Percentiles rank a stretch among this genome's conserved stretches.
Evolutionary conservation across 176 grass and related monocot species (phyloP).

Genomic region (Neostapfia colusana): DNA sequence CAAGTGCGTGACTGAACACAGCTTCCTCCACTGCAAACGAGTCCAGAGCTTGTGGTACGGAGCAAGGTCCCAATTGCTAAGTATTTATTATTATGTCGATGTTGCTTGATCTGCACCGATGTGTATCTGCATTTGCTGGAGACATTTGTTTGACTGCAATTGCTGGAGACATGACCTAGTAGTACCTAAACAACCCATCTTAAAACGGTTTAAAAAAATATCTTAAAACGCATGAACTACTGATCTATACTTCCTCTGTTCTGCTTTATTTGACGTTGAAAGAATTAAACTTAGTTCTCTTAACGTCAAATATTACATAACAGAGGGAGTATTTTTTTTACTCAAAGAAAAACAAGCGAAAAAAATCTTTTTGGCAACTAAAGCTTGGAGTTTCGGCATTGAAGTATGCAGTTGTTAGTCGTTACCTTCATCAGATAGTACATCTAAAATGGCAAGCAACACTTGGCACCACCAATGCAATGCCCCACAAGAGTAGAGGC

Average conservation of each 20-base stretch:
- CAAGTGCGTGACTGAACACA: neutral
- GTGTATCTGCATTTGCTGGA: too few species aligned
- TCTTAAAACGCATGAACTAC: neutral
- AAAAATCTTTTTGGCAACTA: neutral
- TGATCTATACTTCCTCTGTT: too few species aligned
- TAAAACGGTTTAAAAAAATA: neutral
- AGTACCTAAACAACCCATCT: slow-evolving; percentile 31
- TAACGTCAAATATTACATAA: too few species aligned
- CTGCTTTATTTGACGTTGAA: too few species aligned
- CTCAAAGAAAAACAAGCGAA: neutral
- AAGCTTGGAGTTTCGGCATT: slow-evolving; percentile 8
- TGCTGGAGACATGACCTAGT: slow-evolving; percentile 1
- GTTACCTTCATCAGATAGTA: slow-evolving; percentile 31
- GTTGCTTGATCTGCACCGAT: slow-evolving; percentile 24
- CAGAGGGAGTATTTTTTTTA: too few species aligned
- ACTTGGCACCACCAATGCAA: too few species aligned
- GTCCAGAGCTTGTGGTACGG: slow-evolving; percentile 24
- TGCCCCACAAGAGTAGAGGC: neutral
- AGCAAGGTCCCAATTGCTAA: slow-evolving; percentile 22
- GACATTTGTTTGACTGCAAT: neutral
- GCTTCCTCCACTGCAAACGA: neutral
- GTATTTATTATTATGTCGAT: neutral
- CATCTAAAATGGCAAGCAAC: neutral
- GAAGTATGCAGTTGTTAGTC: slow-evolving; percentile 20
- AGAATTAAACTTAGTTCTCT: too few species aligned